Evolutionary conservation across 1,284 basidiomycete genomes (phyloP), one percentile per base, ranked within the genome.

Genomic region (Bondarzewia mesenterica): DNA sequence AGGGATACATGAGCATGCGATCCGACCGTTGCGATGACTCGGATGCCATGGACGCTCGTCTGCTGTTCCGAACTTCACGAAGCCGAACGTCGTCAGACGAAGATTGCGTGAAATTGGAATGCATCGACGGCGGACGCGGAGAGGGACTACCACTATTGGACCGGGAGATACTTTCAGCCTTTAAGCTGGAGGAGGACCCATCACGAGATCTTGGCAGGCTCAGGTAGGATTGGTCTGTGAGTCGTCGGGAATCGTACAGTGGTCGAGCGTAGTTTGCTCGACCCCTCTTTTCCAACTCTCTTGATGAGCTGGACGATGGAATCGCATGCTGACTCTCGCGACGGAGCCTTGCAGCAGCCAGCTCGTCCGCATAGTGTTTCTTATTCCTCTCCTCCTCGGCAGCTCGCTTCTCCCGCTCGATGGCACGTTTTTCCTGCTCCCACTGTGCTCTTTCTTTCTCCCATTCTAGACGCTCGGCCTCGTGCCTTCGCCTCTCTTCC

Each of bases 41-140:
- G 6, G 71, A 67, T 3, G 67, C 62, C 45, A 70, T 57, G 4
- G 78, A 82, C 50, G 64, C 66, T 40, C 75, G 77, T 50, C 67
- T 69, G 50, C 63, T 63, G 42, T 54, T 42, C 36, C 60, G 57
- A 52, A 50, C 65, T 38, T 54, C 53, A 27, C 63, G 63, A 40
- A 67, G 59, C 21, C 74, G 71, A 10, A 74, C 63, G 52, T 82
- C 80, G 49, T 83, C 81, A 21, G 77, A 73, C 6, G 80, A 81
- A 6, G 73, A 71, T 4, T 62, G 51, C 29, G 72, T 62, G n/a
- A n/a, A n/a, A 3, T 66, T 66, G 29, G 70, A 66, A 50, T 71
- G 66, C 46, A 74, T 66, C 14, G 80, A 81, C 4, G 74, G 64
- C 2, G 82, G 74, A 12, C 79, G 73, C 53, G 47, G 48, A 53